Percentiles rank a stretch among this genome's conserved stretches.
Conservation (phyloP, 129 eudicot species). For the Artemisia argyi region DNA sequence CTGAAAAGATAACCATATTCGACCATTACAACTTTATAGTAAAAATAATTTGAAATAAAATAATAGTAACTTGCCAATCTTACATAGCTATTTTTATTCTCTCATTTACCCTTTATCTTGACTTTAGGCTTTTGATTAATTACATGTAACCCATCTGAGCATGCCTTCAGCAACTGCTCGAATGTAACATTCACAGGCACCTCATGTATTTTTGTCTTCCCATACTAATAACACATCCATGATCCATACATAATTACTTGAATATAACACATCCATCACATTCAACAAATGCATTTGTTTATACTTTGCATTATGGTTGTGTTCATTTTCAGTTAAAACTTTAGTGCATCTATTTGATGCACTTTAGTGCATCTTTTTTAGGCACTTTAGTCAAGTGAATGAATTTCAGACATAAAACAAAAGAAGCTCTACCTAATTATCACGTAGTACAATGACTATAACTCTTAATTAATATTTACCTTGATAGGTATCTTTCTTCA, state of each 20-base stretch:
- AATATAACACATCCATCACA: neutral
- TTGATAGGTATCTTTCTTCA: conserved; percentile 83
- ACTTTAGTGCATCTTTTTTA: neutral
- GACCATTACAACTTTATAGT: neutral
- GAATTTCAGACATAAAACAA: too few relatives aligned
- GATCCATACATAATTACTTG: too few relatives aligned
- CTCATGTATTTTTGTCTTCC: conserved; percentile 63
- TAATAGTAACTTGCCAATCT: neutral
- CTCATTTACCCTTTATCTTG: conserved; percentile 65
- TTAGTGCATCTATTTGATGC: neutral
- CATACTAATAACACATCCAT: conserved; percentile 22
- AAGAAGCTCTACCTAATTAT: too few relatives aligned
- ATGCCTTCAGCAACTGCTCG: conserved; percentile 77
- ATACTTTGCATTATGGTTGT: too few relatives aligned
- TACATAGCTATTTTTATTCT: conserved; percentile 72
- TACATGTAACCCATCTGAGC: conserved; percentile 70
- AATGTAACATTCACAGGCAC: conserved; percentile 79
- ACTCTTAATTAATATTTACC: conserved; percentile 42
- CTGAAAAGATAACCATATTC: conserved; percentile 38
- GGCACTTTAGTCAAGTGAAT: too few relatives aligned
- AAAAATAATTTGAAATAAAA: conserved; percentile 8
- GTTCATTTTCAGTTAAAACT: neutral
- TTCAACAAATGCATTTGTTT: too few relatives aligned
- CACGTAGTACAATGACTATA: neutral
- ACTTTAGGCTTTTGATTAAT: conserved; percentile 46